A percentile compares a stretch with the other conserved stretches of the same genome.
Conservation (phyloP, 192 early-diverging fungal species). For the Coemansia sp. region DNA sequence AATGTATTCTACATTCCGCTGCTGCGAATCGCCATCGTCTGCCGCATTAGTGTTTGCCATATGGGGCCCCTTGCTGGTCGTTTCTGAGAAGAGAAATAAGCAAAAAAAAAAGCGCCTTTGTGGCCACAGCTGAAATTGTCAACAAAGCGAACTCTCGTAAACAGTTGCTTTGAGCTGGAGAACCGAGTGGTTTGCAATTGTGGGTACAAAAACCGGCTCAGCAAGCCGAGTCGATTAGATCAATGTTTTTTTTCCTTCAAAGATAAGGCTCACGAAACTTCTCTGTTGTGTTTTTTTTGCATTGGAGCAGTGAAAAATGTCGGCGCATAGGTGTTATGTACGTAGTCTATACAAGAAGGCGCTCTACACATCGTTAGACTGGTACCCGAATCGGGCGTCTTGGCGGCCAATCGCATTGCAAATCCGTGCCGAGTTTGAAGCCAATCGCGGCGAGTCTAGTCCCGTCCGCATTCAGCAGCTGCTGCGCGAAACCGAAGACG, state of each 20-base stretch:
- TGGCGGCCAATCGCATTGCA: conserved; percentile 80
- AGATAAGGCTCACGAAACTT: neutral
- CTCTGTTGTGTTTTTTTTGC: neutral
- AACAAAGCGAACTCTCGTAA: too few species aligned
- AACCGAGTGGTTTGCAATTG: too few species aligned
- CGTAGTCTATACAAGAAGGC: conserved; percentile 82
- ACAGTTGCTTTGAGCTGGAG: too few species aligned
- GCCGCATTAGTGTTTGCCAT: conserved; percentile 24
- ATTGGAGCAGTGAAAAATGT: conserved; percentile 17
- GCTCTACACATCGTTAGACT: conserved; percentile 78
- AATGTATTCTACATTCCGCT: conserved; percentile 74
- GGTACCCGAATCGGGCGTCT: conserved; percentile 79
- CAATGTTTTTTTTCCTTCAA: too few species aligned
- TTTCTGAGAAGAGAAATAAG: conserved; percentile 11
- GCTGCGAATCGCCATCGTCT: conserved; percentile 17
- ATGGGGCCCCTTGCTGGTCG: neutral
- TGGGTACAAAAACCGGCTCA: neutral
- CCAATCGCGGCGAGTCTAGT: conserved; percentile 69
- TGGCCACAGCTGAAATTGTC: too few species aligned
- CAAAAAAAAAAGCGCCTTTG: neutral
- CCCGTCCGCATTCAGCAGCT: conserved; percentile 68
- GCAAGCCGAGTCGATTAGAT: neutral
- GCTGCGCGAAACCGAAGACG: conserved; percentile 68
- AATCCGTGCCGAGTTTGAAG: conserved; percentile 83
- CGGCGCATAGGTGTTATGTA: conserved; percentile 70